Evolutionary conservation across 176 grass and related monocot genomes (phyloP), one percentile per base, ranked within the genome.

Genomic region (Rhynchospora pubera): DNA sequence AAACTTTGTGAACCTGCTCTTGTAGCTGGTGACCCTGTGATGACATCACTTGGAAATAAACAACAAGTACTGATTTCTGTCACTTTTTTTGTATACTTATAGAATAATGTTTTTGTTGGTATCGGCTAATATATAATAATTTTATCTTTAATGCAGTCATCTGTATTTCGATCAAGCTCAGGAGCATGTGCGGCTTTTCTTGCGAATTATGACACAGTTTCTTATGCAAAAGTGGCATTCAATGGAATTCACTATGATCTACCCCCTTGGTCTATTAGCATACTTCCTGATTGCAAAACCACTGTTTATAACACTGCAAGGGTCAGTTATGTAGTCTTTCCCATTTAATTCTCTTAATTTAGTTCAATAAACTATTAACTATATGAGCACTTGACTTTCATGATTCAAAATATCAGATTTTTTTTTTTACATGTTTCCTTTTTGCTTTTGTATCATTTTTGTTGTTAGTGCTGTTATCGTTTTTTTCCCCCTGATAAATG

Each of bases 251-350:
- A 99, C 72, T 93, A 99, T 81, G 79, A 91, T 84, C 84, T 99
- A 63, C 96, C 96, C 59, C 89, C 96, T 26, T 99, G 96, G 96
- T 99, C 96, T 76, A 90, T 95, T 86, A 95, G 92, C 57, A 90
- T 99, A 85, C 92, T 99, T 32, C 96, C 96, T 43, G 96, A 99
- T 48, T 99, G 96, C 86, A 93, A 91, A 87, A 99, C 96, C 53
- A 93, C 89, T 58, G 87, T 95, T 39, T 91, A 90, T 88, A 99
- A 99, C 86, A 99, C 92, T 0, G 96, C 96, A 64, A 95, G 76
- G 84, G 96, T 99, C 84, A 98, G 90, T 84, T 13, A 15, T 79
- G 53, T 57, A 44, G 9, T 10, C n/a, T 60, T 82, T 66, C 67
- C 53, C 48, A 46, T 82, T 84, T 87, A 65, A 50, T 74, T 53